Evolutionary conservation across 169 alveolate species (phyloP).

Genomic region (Plasmodium yoelii): DNA sequence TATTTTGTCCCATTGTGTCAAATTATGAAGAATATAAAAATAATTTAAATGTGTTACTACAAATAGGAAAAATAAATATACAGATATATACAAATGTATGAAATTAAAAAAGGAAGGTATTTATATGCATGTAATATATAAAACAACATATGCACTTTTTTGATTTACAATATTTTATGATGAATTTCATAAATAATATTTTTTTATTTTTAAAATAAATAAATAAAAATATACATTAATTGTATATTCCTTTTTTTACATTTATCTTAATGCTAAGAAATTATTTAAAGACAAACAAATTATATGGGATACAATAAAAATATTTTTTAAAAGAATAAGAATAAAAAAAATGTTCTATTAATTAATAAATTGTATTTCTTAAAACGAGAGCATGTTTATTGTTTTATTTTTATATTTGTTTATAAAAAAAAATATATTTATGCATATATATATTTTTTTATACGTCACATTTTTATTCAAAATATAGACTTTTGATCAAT

Average conservation of each 20-base stretch:
- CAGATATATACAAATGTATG: not conserved
- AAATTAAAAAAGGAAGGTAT: not conserved
- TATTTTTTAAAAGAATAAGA: not conserved
- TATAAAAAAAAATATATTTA: too few species aligned
- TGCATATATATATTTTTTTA: not conserved
- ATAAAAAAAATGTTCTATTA: not conserved
- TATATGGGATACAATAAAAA: not conserved
- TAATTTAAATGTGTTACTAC: slow-evolving; percentile 15
- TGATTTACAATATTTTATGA: too few species aligned
- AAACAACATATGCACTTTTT: too few species aligned
- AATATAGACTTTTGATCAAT: slow-evolving; percentile 12
- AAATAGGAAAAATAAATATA: not conserved
- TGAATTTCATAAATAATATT: too few species aligned
- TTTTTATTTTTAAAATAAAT: too few species aligned
- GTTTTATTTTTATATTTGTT: not conserved
- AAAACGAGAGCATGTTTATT: not conserved
- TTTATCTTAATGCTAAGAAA: not conserved
- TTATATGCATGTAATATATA: too few species aligned
- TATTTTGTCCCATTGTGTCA: slow-evolving; percentile 55
- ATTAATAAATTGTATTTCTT: not conserved
- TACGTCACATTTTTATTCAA: slow-evolving; percentile 1
- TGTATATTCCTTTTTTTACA: not conserved
- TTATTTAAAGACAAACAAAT: not conserved
- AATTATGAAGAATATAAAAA: not conserved
- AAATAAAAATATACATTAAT: not conserved